A percentile compares a stretch with the other conserved stretches of the same genome.
phyloP scores from a whole-genome alignment of 2,329 filamentous ascomycete species.

The Fusarium sp. region DNA sequence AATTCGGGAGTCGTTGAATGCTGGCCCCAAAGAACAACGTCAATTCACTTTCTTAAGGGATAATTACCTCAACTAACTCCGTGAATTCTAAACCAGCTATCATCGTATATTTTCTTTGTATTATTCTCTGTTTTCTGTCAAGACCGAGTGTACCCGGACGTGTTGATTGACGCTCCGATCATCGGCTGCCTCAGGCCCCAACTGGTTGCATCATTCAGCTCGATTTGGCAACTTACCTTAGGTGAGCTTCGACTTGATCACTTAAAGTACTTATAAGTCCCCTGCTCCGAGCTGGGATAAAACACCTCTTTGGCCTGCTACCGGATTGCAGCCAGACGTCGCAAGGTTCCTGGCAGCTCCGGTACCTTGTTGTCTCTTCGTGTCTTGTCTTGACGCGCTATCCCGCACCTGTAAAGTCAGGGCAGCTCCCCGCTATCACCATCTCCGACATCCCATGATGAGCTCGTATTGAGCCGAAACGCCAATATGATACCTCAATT shows the following conservation, averaged over 20 bases:
- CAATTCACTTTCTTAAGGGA: not conserved
- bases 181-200: constrained; percentile 50
- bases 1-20: not conserved
- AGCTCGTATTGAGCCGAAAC: constrained; percentile 45
- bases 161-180: constrained; percentile 38
- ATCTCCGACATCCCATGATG: constrained; percentile 47
- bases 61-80: not conserved
- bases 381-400: constrained; percentile 23
- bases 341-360: constrained; percentile 31
- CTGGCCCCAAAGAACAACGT: not conserved
- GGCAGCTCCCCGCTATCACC: constrained; percentile 46
- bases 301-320: constrained; percentile 22
- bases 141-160: not conserved
- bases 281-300: not conserved
- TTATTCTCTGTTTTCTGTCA: not conserved
- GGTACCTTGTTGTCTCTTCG: constrained; percentile 37
- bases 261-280: constrained; percentile 26
- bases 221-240: constrained; percentile 41
- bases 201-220: constrained; percentile 49
- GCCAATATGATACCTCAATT: constrained; percentile 57
- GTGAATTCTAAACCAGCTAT: not conserved
- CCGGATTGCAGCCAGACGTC: constrained; percentile 29
- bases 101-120: not conserved
- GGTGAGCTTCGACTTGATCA: constrained; percentile 34
- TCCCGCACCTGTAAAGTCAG: constrained; percentile 17